Conservation (phyloP, 129 eudicot genomes). For the Helianthus tuberosus region DNA sequence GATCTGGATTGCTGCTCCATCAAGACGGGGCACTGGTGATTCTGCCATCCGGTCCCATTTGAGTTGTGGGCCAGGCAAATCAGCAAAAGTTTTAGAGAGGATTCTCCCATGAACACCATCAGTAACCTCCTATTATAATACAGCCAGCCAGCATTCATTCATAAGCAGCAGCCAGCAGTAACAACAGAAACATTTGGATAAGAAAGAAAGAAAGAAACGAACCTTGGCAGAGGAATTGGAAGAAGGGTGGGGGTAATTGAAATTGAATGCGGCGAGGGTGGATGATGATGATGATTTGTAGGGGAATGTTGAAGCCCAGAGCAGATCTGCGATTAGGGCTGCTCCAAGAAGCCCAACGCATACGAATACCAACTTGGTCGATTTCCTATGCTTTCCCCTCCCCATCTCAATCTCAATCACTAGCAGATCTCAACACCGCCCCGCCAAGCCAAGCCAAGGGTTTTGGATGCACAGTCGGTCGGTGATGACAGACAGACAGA, state of each 20-base stretch:
- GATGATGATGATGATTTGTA: background rate
- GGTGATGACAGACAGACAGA: too few relatives aligned
- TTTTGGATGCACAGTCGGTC: background rate
- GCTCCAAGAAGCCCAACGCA: constrained; percentile 60
- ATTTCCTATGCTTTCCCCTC: constrained; percentile 48
- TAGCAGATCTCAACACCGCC: too few relatives aligned
- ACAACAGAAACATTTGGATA: too few relatives aligned
- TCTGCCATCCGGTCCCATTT: constrained; percentile 88
- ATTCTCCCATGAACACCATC: constrained; percentile 35
- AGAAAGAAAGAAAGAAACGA: too few relatives aligned
- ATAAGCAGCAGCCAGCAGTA: background rate
- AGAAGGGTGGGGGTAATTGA: constrained; percentile 1
- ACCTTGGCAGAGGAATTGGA: constrained; percentile 18
- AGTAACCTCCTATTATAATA: background rate
- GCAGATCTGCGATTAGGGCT: constrained; percentile 68
- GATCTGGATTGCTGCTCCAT: constrained; percentile 93
- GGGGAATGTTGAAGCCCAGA: constrained; percentile 61
- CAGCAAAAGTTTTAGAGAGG: constrained; percentile 85
- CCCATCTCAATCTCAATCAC: constrained; percentile 21
- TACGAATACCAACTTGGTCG: constrained; percentile 36
- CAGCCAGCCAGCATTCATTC: too few relatives aligned
- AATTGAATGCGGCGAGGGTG: background rate
- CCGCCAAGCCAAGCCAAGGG: too few relatives aligned
- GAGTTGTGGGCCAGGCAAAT: constrained; percentile 75
- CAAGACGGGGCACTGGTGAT: constrained; percentile 94